Base-by-base conservation (phyloP, 345 rosid species). In the Aethionema arabicum region DNA sequence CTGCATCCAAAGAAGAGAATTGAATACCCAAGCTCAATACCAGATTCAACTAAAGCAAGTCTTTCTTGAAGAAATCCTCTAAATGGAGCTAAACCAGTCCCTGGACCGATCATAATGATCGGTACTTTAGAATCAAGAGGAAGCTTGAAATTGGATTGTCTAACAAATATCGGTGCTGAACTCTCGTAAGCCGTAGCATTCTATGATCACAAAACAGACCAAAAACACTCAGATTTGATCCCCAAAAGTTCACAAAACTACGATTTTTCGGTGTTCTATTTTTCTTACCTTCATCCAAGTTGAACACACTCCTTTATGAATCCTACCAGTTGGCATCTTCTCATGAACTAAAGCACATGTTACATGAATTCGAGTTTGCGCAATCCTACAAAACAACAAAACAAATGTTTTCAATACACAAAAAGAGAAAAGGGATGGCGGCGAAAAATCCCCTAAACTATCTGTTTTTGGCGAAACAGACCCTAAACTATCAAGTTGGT, bases 41-140 rank as follows among this genome's bases (percentile, higher is more conserved):
- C 96, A 59, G 79, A 77, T 72, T 86, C 91, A 68, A 85, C 82
- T 52, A 80, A 61, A 10, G 88, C 88, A 38, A 82, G 78, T 55
- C 98, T 83, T 81, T 88, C 99, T 87, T 90, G 99, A 67, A 90
- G 86, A 78, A 95, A 95, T 45, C 98, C 99, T 76, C 99, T 82
- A 75, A 95, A 95, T 49, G 98, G 99, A 78, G 99, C 98, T 71
- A 88, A 78, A 31, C 99, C 99, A 55, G 97, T 89, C 46, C 97
- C 97, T 55, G 99, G 97, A 70, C 97, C 99, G 72, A 95, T 78
- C 96, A 95, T 90, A 63, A 95, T 78, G 59, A 95, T 70, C 30
- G 98, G 98, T 49, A 88, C 85, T 45, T 79, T 80, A 59, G 83
- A 45, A 73, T 90, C 91, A 6, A 75, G 45, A 49, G 98, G 96